Evolutionary conservation across 176 grass and related monocot genomes (phyloP), one percentile per base, ranked within the genome.

Genomic region (Poa annua): DNA sequence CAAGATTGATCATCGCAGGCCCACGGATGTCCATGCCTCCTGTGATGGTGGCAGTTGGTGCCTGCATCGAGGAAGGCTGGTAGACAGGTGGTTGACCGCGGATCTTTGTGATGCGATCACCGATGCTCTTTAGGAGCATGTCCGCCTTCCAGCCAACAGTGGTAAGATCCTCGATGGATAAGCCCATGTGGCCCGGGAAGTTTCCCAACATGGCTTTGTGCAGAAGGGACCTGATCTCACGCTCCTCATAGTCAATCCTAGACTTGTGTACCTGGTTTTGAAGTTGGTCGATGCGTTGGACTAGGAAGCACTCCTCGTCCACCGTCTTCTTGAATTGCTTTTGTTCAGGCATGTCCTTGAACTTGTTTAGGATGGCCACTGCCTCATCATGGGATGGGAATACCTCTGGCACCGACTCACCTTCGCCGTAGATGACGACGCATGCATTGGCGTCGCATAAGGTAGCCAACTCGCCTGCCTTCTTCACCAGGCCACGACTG

Each of bases 261-360:
- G 54, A 12, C 32, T 82, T 91, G 1, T 25, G 1, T 3, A 83
- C 11, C 39, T 87, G 71, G 0, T 68, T 65, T n/a, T 36, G 19
- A 4, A 85, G 63, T 67, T 85, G 86, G 15, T 10, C 1, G 20
- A 71, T 36, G 13, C 87, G 81, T 6, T 47, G 11, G 0, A 39
- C 22, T 12, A 94, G 86, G 57, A 88, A 86, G 1, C 38, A 24
- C 32, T 85, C 75, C 10, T 71, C 54, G 32, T 89, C 84, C 11
- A 65, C 3, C 34, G 53, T 79, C 22, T 87, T 86, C 48, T 79
- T 83, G 65, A 33, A 74, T 26, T 62, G 20, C 22, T 85, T 50
- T 17, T 79, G 8, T 22, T 94, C 72, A 0, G 87, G 84, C 33
- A 71, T 32, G 35, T 17, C 14, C 33, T 36, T 74, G 68, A 87